Base-by-base conservation (phyloP, 2,329 filamentous ascomycete genomes). In the Curvularia sp. region DNA sequence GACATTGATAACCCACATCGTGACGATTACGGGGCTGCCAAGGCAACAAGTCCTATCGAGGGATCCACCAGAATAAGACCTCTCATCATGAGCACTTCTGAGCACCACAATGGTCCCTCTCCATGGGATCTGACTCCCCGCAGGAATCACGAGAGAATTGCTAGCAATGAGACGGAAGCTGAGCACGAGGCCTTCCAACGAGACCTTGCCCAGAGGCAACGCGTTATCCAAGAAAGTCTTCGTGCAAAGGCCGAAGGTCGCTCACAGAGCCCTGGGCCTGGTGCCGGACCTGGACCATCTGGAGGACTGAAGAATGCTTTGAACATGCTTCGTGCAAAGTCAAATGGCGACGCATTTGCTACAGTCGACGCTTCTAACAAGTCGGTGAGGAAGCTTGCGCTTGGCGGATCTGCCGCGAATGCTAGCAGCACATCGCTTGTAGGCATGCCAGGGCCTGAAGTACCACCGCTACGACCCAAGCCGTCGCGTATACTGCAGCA, bases 171-270 rank as follows among this genome's bases (percentile, higher is more conserved):
- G 42, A 83, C 80, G 12, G 79, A 83, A 45, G 79, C 81, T 27
- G 87, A 88, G 51, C 82, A 84, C 4, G 87, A 91, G 51, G 90
- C 91, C 27, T 93, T 93, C 70, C 87, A 89, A 18, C 86, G 83
- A 51, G 89, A 92, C 68, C 82, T 93, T 38, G 90, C 89, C 2
- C 85, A 88, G 63, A 86, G 90, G 15, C 86, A 89, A 53, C 85
- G 86, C 28, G 85, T 88, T 1, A 89, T 93, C 7, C 87, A 91
- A 50, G 89, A 93, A 74, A 89, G 87, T 64, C 79, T 93, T 43
- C 90, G 87, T 7, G 89, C 85, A 0, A 89, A 88, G 62, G 87
- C 86, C 0, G 71, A 91, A 46, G 81, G 74, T 38, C 71, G 78
- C 9, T 79, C 77, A 4, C 75, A 74, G 7, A 78, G 74, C 51